Percentiles rank a stretch among this genome's conserved stretches.
phyloP scores from a whole-genome alignment of 148 eudicot species.

The Spergularia bocconei region DNA sequence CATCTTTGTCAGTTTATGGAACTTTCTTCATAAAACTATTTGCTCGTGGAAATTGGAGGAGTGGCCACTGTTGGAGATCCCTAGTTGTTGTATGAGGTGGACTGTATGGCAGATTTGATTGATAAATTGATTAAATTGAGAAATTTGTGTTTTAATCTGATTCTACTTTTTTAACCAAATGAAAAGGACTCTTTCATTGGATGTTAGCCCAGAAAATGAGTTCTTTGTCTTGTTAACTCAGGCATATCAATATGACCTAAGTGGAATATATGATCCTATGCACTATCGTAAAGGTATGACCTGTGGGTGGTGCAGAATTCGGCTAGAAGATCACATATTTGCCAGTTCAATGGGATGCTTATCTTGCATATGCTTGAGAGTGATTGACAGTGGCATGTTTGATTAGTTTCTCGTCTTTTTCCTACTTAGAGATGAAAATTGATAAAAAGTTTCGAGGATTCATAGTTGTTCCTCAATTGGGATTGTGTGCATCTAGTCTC shows the following conservation, averaged over 20 bases:
- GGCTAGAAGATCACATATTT: constrained; percentile 17
- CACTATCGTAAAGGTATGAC: constrained; percentile 26
- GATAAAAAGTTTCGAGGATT: constrained; percentile 14
- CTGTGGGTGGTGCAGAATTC: constrained; percentile 20
- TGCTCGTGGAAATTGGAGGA: too few relatives aligned
- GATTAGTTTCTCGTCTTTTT: constrained; percentile 12
- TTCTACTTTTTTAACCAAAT: neutral
- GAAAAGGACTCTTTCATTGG: neutral
- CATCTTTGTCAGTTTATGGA: neutral
- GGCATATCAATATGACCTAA: constrained; percentile 23
- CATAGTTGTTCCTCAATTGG: constrained; percentile 18
- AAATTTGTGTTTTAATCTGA: neutral
- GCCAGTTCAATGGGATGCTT: constrained; percentile 29
- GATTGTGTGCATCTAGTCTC: constrained; percentile 23
- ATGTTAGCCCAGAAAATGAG: constrained; percentile 13
- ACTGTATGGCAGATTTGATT: constrained; percentile 4
- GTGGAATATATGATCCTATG: constrained; percentile 24
- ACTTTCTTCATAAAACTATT: neutral
- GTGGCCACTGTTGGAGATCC: too few relatives aligned
- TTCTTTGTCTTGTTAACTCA: constrained; percentile 23
- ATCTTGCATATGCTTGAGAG: constrained; percentile 27
- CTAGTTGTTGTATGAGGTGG: constrained; percentile 2
- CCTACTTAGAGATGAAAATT: neutral
- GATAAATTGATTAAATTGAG: neutral
- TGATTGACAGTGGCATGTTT: constrained; percentile 28